Evolutionary conservation across 768 basidiomycete genomes (phyloP).

Genomic region (Macrocybe gigantea): DNA sequence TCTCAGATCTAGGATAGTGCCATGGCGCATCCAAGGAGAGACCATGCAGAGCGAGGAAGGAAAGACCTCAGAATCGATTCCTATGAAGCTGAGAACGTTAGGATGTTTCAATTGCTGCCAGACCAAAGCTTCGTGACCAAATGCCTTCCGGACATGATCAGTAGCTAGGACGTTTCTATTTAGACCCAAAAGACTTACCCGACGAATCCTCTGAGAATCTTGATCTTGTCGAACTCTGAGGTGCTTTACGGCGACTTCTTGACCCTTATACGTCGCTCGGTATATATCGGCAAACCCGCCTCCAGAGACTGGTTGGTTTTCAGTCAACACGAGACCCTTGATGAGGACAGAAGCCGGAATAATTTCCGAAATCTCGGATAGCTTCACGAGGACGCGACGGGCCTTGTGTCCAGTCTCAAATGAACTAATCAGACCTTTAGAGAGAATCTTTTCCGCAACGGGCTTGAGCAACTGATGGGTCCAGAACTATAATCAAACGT

Average conservation of each 20-base stretch:
- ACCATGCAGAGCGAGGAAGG: slow-evolving; percentile 17
- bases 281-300: slow-evolving; percentile 15
- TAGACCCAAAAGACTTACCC: background rate
- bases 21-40: slow-evolving; percentile 23
- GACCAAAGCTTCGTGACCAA: slow-evolving; percentile 19
- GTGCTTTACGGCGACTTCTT: slow-evolving; percentile 14
- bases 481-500: background rate
- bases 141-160: slow-evolving; percentile 10
- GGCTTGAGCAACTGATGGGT: background rate
- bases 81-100: slow-evolving; percentile 20
- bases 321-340: slow-evolving; percentile 6
- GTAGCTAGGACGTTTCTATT: background rate
- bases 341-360: slow-evolving; percentile 13
- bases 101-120: slow-evolving; percentile 22
- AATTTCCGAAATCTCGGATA: slow-evolving; percentile 12
- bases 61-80: slow-evolving; percentile 18
- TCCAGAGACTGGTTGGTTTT: slow-evolving; percentile 11
- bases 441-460: slow-evolving; percentile 3
- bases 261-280: slow-evolving; percentile 10
- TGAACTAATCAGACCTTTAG: slow-evolving; percentile 9
- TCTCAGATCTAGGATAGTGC: slow-evolving; percentile 16
- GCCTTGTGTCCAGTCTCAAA: slow-evolving; percentile 8
- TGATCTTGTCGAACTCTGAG: slow-evolving; percentile 11
- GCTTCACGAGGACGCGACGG: slow-evolving; percentile 12
- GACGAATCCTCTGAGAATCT: slow-evolving; percentile 11